Conservation (phyloP, 2,329 filamentous ascomycete genomes). For the Pseudocercospora eumusae region DNA sequence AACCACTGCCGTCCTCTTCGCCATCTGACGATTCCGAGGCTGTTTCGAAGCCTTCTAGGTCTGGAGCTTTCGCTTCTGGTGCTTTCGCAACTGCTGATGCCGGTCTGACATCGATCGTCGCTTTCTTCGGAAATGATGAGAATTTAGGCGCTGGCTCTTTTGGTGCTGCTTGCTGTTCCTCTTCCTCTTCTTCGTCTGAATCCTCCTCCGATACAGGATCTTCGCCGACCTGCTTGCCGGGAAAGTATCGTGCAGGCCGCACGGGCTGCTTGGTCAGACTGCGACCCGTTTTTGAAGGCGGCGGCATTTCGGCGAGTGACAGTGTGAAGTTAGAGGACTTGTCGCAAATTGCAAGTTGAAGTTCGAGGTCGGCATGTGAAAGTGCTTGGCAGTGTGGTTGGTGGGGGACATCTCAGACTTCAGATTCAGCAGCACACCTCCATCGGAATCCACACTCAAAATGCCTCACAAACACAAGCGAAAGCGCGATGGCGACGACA, state of each 20-base stretch:
- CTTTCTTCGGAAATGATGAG: conserved; percentile 50
- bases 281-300: conserved; percentile 59
- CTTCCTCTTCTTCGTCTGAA: conserved; percentile 56
- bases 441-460: conserved; percentile 17
- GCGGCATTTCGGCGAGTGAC: conserved; percentile 54
- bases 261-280: conserved; percentile 86
- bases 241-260: conserved; percentile 77
- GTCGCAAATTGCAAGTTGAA: neutral
- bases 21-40: conserved; percentile 48
- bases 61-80: conserved; percentile 36
- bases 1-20: conserved; percentile 43
- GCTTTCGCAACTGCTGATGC: conserved; percentile 32
- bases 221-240: conserved; percentile 71
- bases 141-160: conserved; percentile 46
- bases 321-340: neutral
- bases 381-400: conserved; percentile 6
- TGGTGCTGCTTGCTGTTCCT: conserved; percentile 44
- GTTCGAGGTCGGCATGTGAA: conserved; percentile 15
- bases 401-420: conserved; percentile 12
- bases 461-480: conserved; percentile 41
- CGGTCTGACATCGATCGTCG: conserved; percentile 45
- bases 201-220: conserved; percentile 45
- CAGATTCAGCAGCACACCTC: neutral
- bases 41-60: conserved; percentile 60
- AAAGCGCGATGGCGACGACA: conserved; percentile 35